phyloP scores from a whole-genome alignment of 2,329 filamentous ascomycete species.

The Hypocreales sp. region DNA sequence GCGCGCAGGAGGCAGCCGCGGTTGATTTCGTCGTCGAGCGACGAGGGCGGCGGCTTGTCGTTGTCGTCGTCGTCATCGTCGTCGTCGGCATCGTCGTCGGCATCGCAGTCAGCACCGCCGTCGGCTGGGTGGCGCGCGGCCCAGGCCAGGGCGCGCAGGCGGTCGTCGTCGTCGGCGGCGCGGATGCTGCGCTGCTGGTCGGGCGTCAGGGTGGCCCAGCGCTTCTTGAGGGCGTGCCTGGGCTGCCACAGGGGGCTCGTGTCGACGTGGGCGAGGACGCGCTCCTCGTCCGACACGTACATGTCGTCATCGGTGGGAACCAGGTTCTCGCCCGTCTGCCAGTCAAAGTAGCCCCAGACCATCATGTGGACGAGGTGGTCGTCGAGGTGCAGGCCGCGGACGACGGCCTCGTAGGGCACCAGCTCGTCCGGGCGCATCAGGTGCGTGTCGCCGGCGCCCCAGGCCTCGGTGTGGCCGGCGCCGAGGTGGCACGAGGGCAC shows the following conservation, averaged over 20 bases:
- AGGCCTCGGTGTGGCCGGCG: conserved; percentile 35
- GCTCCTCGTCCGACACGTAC: conserved; percentile 33
- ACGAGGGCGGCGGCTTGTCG: conserved; percentile 3
- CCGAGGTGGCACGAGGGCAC: conserved; percentile 39
- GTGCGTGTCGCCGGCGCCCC: conserved; percentile 29
- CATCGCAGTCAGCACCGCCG: background rate
- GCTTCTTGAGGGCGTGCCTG: conserved; percentile 28
- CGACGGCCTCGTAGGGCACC: conserved; percentile 37
- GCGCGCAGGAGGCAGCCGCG: conserved; percentile 15
- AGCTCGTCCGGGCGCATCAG: conserved; percentile 43
- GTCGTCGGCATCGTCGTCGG: background rate
- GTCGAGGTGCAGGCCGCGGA: conserved; percentile 37
- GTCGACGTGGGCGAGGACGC: conserved; percentile 14
- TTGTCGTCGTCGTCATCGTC: background rate
- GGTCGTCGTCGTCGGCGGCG: conserved; percentile 18
- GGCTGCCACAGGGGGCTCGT: conserved; percentile 24
- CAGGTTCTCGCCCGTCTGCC: conserved; percentile 31
- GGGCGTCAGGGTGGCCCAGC: conserved; percentile 21
- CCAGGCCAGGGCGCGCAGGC: conserved; percentile 19
- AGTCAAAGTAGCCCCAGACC: conserved; percentile 46
- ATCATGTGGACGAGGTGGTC: conserved; percentile 39
- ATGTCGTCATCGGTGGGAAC: conserved; percentile 33
- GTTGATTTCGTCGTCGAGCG: conserved; percentile 16
- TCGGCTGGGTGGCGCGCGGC: conserved; percentile 9
- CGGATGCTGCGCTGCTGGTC: conserved; percentile 22